These are phyloP conservation scores for Rubus parviflorus DNA, from an alignment of 306 rosid species.

Conservation along the genomic window DNA sequence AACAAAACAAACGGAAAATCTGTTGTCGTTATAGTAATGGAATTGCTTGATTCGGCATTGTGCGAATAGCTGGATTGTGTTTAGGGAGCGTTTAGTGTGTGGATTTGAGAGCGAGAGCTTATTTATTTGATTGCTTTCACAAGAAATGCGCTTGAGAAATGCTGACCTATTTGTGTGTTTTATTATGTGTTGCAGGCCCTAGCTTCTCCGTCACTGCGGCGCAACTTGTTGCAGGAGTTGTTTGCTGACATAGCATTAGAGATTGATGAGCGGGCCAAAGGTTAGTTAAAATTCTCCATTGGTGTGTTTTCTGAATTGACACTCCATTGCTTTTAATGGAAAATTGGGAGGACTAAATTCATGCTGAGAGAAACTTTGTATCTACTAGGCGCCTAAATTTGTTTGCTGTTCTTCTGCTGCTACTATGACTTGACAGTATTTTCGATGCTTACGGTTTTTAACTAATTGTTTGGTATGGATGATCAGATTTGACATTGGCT, in stretches of 20 bases:
- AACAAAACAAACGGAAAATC: neutral
- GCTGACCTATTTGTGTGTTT: conserved; percentile 6
- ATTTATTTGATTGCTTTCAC: neutral
- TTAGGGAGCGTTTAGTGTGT: neutral
- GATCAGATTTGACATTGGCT: neutral
- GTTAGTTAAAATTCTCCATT: conserved; percentile 40
- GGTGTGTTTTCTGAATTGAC: too few relatives aligned
- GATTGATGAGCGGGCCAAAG: conserved; percentile 89
- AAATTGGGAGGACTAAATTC: neutral
- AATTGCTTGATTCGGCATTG: conserved; percentile 7
- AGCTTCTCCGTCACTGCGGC: conserved; percentile 81
- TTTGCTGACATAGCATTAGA: conserved; percentile 93
- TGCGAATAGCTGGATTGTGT: neutral
- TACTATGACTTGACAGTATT: neutral
- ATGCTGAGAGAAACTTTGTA: neutral
- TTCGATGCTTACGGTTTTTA: neutral
- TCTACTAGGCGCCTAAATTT: neutral
- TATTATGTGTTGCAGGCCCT: conserved; percentile 57
- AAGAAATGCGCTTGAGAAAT: neutral
- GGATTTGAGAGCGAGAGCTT: neutral
- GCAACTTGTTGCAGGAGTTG: conserved; percentile 84
- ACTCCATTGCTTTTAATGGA: neutral
- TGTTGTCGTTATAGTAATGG: neutral
- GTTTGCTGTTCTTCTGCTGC: neutral
- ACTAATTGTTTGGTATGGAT: neutral